Base-by-base conservation (phyloP, 306 rosid species). In the Medicago arabica region DNA sequence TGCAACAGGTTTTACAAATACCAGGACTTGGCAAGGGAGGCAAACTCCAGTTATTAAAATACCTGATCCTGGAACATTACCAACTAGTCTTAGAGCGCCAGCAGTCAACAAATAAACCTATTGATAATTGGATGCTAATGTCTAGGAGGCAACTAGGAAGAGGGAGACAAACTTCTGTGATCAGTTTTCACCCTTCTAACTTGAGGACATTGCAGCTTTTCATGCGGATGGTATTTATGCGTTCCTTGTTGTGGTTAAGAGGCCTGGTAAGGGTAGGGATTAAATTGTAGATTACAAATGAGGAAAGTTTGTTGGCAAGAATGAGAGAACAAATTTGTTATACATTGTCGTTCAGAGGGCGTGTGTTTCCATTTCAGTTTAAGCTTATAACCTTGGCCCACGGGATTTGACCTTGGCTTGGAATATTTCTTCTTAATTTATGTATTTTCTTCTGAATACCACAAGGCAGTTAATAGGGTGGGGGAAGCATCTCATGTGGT, bases 21-120 rank as follows among this genome's bases (percentile, higher is more conserved):
- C 46, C 46, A 8, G 46, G 46, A 41, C 46, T 7, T 41, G 46
- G 46, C 46, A 41, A 41, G 46, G 11, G 46, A 43, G 12, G 47
- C 10, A 43, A 43, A 43, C 47, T 43, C 47, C 47, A 11, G 14
- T 3, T 43, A 43, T 43, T 43, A 43, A 43, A 43, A 43, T 43
- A 43, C 47, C 47, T 43, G 47, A 9, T 34, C 47, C 47, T 10
- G 14, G 9, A 43, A 43, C 12, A 43, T 43, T 43, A 43, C 10
- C 47, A 43, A 43, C 4, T 9, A 43, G 12, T 51, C 7, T 21
- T 51, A n/a, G 58, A 51, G 9, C 21, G 19, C 58, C 9, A 51
- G 23, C 58, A 51, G 58, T 51, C 58, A 51, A n/a, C 21, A 51
- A 51, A n/a, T 51, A 5, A 51, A 51, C 58, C 58, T 51, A 51